Conservation (phyloP, 2,329 filamentous ascomycete genomes). For the Diaporthe amygdali region DNA sequence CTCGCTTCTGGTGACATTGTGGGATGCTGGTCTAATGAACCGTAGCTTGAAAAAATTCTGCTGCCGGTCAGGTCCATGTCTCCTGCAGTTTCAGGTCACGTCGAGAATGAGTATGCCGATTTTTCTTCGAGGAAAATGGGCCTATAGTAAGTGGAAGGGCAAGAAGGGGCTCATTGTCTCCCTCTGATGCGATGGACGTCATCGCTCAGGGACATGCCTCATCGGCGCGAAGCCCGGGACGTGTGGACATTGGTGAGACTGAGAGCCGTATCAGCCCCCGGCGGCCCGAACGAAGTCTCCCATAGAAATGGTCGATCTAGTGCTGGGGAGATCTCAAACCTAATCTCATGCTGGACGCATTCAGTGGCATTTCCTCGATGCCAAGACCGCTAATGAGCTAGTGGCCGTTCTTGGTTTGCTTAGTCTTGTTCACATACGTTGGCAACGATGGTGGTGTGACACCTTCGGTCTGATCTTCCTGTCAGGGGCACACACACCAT, state of each 20-base stretch:
- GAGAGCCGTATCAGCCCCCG: neutral
- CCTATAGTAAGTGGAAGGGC: no score
- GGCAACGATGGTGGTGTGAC: slow-evolving; percentile 17
- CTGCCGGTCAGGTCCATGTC: no score
- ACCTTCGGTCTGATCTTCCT: slow-evolving; percentile 17
- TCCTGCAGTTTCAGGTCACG: no score
- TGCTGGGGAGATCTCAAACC: neutral
- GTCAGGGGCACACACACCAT: neutral
- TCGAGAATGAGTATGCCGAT: no score
- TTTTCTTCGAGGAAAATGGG: no score
- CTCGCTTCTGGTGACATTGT: no score
- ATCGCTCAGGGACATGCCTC: neutral
- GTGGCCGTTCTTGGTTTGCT: neutral
- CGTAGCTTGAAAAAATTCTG: no score
- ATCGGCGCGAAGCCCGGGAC: neutral
- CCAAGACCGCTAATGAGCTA: neutral
- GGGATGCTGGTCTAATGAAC: no score
- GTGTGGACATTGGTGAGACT: slow-evolving; percentile 1
- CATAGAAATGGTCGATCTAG: neutral
- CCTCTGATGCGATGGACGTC: neutral
- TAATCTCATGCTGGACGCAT: neutral
- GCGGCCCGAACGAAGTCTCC: neutral
- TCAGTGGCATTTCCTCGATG: neutral
- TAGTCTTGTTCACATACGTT: neutral
- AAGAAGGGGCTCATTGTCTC: neutral